These are phyloP conservation scores for Gossypium anomalum DNA, from an alignment of 345 rosid genomes.

Conservation along the genomic window DNA sequence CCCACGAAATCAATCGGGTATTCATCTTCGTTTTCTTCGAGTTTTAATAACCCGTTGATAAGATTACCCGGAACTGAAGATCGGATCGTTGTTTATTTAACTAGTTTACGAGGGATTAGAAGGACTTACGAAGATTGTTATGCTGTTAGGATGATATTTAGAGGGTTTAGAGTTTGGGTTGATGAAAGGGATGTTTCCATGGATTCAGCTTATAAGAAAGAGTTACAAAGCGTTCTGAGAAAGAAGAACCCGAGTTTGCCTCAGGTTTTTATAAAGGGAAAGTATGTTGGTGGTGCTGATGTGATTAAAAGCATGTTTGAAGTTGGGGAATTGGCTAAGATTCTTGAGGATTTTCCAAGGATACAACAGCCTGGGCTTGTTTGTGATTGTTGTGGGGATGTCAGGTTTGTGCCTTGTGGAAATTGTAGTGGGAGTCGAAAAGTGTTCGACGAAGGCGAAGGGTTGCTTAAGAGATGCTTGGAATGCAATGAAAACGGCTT, in stretches of 20 bases:
- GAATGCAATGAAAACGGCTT: conserved; percentile 91
- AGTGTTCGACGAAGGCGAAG: conserved; percentile 80
- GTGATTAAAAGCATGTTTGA: conserved; percentile 74
- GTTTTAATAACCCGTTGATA: conserved; percentile 35
- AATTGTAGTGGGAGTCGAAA: conserved; percentile 89
- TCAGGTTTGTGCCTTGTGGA: conserved; percentile 65
- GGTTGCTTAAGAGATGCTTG: conserved; percentile 53
- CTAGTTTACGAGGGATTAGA: conserved; percentile 83
- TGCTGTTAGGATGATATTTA: conserved; percentile 76
- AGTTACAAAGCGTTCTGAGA: conserved; percentile 58
- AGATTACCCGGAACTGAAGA: conserved; percentile 77
- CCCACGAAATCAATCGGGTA: conserved; percentile 20
- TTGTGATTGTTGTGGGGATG: conserved; percentile 72
- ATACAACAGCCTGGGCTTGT: conserved; percentile 57
- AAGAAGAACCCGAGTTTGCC: conserved; percentile 62
- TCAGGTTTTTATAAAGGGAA: conserved; percentile 73
- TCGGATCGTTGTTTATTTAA: conserved; percentile 80
- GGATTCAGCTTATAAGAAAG: conserved; percentile 80
- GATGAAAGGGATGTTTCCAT: conserved; percentile 93
- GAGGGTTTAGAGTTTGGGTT: conserved; percentile 84
- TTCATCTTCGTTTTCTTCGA: conserved; percentile 22
- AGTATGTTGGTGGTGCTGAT: conserved; percentile 77
- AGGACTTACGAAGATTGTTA: conserved; percentile 91
- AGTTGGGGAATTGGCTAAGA: conserved; percentile 70
- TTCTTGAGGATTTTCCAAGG: conserved; percentile 60